Evolutionary conservation across 441 rosid genomes (phyloP).

Genomic region (Gossypium aridum): DNA sequence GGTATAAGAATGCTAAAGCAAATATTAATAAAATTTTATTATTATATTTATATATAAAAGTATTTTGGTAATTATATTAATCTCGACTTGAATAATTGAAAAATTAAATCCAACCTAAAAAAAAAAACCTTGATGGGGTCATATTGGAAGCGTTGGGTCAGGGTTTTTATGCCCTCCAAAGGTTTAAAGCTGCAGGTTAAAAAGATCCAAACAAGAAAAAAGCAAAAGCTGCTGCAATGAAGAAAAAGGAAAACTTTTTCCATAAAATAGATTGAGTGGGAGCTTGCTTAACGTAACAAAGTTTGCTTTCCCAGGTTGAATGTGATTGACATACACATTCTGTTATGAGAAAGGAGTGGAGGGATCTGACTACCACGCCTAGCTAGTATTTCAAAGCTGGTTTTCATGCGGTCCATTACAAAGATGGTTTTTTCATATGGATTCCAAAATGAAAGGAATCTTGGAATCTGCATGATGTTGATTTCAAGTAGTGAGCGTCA

Average conservation of each 20-base stretch:
- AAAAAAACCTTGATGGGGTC: no score
- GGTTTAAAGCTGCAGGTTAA: no score
- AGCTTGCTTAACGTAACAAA: slow-evolving; percentile 4
- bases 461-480: slow-evolving; percentile 12
- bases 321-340: background rate
- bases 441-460: slow-evolving; percentile 5
- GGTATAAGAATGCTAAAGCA: no score
- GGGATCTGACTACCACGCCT: slow-evolving; percentile 6
- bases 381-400: background rate
- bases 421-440: background rate
- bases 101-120: no score
- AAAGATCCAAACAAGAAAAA: background rate
- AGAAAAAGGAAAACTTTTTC: background rate
- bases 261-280: background rate
- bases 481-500: background rate
- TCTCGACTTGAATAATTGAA: no score
- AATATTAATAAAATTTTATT: no score
- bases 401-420: no score
- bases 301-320: slow-evolving; percentile 8
- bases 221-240: background rate
- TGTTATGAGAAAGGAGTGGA: background rate
- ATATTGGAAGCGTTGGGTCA: no score
- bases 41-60: no score
- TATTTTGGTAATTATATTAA: no score
- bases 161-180: no score